Evolutionary conservation across 2,329 filamentous ascomycete species (phyloP), one percentile per base, ranked within the genome.

Genomic region (Metarhizium anisopliae): DNA sequence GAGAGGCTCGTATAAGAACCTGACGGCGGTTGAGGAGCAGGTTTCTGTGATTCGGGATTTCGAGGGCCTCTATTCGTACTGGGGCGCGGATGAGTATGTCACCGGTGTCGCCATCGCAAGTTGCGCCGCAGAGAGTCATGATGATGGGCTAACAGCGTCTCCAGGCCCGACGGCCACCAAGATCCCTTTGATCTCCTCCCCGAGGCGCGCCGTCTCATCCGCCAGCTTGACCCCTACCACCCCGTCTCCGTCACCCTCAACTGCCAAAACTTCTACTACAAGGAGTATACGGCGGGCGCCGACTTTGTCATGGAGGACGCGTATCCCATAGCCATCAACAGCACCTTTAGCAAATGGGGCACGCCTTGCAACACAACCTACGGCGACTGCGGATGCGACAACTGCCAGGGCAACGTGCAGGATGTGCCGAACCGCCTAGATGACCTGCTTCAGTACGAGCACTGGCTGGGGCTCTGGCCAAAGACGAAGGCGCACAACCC

Each of bases 341-440:
- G 74, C 4, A 78, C 72, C 2, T 81, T 71, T 60, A 80, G 75
- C 8, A 76, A 76, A 47, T 85, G 80, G 73, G 72, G 74, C 56
- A 85, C 82, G 0, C 66, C 68, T 0, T 83, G 79, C 64, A 85
- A 85, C 66, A 58, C 68, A 3, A 85, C 82, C 0, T 79, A 83
- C 53, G 82, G 82, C 59, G 78, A 81, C 68, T 84, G 82, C 67
- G 83, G 82, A 8, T 86, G 83, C 66, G 83, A 86, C 63, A 77
- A 81, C 66, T 86, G 83, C 65, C 60, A 66, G 2, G 80, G 78
- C 53, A 65, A 64, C n/a, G 70, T 84, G 18, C 69, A 73, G 20
- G 82, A 86, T 61, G 77, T 85, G 0, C 42, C 71, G 1, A 50
- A 57, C 13, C 68, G 77, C 0, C 62, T 78, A 42, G 73, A 77